phyloP scores from a whole-genome alignment of 1,284 basidiomycete species.

The Cutaneotrichosporon mucoides region DNA sequence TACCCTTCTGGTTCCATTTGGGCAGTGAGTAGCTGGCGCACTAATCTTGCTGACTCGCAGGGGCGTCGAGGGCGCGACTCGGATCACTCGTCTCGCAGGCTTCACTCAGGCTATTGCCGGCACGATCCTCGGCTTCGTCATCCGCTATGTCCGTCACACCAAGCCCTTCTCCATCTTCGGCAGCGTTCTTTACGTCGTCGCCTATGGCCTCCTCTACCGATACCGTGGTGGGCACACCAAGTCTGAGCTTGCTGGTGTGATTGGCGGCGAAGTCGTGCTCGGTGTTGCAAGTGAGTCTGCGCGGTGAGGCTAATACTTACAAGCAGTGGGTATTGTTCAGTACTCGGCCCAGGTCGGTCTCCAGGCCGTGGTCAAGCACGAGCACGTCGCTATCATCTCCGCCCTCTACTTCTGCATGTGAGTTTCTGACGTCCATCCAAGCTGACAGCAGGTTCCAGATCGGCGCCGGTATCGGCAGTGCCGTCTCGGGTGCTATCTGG shows the following conservation, averaged over 20 bases:
- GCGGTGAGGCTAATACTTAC: no score
- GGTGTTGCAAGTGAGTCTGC: conserved; percentile 28
- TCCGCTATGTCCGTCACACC: conserved; percentile 43
- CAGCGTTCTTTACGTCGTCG: conserved; percentile 29
- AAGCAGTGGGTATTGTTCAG: conserved; percentile 36
- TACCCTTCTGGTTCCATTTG: conserved; percentile 43
- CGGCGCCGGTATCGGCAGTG: conserved; percentile 41
- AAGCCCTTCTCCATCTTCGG: conserved; percentile 48
- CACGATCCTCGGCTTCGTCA: conserved; percentile 41
- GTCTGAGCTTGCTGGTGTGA: conserved; percentile 29
- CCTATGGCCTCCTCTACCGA: conserved; percentile 48
- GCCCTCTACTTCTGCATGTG: conserved; percentile 40
- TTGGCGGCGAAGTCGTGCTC: conserved; percentile 47
- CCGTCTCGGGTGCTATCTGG: conserved; percentile 50
- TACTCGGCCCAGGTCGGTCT: conserved; percentile 45
- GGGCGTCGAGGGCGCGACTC: conserved; percentile 26
- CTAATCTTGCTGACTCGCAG: conserved; percentile 27
- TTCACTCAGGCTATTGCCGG: conserved; percentile 43
- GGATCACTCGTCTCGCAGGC: conserved; percentile 44
- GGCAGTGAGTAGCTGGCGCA: conserved; percentile 19
- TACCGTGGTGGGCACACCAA: conserved; percentile 40
- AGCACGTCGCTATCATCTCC: conserved; percentile 43
- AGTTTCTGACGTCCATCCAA: background rate
- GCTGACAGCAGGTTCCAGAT: conserved; percentile 24
- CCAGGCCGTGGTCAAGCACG: conserved; percentile 44